These are phyloP conservation scores for Ananas comosus DNA, from an alignment of 176 grass and related monocot species.

Conservation along the genomic window DNA sequence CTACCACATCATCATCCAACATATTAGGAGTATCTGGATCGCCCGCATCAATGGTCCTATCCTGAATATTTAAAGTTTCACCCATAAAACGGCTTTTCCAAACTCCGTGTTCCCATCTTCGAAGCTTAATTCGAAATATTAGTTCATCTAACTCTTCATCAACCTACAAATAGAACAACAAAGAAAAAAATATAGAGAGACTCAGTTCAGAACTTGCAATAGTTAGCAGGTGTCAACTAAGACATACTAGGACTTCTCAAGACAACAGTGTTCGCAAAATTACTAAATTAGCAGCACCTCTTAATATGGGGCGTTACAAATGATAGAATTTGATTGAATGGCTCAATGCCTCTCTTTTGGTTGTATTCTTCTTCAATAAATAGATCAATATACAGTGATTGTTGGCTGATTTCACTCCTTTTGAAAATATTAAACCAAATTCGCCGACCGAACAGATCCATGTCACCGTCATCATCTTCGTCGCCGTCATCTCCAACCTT, in stretches of 20 bases:
- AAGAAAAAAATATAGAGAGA: background rate
- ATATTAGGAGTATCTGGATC: conserved; percentile 39
- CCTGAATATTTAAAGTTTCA: conserved; percentile 59
- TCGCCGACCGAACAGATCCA: no score
- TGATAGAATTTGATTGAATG: no score
- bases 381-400: no score
- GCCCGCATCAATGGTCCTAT: conserved; percentile 39
- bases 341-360: no score
- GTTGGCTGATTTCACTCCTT: no score
- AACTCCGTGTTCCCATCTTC: conserved; percentile 96
- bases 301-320: no score
- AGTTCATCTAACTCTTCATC: conserved; percentile 79
- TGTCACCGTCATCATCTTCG: no score
- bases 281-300: no score
- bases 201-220: background rate
- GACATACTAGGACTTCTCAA: conserved; percentile 5
- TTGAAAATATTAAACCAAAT: no score
- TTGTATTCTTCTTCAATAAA: no score
- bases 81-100: conserved; percentile 91
- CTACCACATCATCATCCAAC: conserved; percentile 37
- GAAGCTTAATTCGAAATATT: conserved; percentile 77
- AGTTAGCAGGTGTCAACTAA: background rate
- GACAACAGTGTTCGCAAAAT: background rate
- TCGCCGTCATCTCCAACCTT: no score
- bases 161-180: conserved; percentile 42